A percentile compares a stretch with the other conserved stretches of the same genome.
phyloP scores from a whole-genome alignment of 345 rosid species.

The Cardamine chenopodiifolia region DNA sequence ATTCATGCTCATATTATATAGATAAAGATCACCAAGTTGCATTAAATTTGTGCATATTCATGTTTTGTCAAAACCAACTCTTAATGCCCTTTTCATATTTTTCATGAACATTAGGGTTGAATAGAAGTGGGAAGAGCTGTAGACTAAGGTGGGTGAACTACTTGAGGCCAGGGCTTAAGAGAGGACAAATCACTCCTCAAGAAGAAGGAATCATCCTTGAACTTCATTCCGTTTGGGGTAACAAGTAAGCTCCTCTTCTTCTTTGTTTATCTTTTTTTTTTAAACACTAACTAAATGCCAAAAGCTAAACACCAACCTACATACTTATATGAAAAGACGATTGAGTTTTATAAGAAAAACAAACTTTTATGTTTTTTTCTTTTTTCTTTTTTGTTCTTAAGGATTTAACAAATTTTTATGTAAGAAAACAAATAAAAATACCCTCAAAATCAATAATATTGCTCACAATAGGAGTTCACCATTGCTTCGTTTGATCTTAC shows the following conservation, averaged over 20 bases:
- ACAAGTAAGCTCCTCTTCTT: constrained; percentile 55
- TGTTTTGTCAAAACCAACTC: too few species aligned
- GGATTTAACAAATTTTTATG: too few species aligned
- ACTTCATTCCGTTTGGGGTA: constrained; percentile 84
- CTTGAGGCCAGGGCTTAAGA: constrained; percentile 83
- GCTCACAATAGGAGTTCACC: neutral
- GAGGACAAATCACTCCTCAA: constrained; percentile 78
- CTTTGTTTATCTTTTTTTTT: too few species aligned
- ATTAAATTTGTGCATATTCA: neutral
- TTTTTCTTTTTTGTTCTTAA: too few species aligned
- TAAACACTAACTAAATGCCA: too few species aligned
- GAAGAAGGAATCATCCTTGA: constrained; percentile 88
- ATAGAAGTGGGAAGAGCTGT: constrained; percentile 85
- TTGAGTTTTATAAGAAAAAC: too few species aligned
- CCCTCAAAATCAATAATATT: too few species aligned
- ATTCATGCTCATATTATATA: too few species aligned
- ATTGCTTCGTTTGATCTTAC: neutral
- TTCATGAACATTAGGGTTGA: constrained; percentile 52
- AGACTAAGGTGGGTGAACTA: constrained; percentile 95
- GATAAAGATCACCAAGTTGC: constrained; percentile 20
- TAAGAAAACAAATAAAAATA: too few species aligned
- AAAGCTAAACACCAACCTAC: neutral
- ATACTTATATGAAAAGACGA: too few species aligned
- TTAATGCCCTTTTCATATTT: too few species aligned
- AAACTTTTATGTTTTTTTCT: too few species aligned